phyloP scores from a whole-genome alignment of 371 early-diverging fungal species.

The Mucor plumbeus region DNA sequence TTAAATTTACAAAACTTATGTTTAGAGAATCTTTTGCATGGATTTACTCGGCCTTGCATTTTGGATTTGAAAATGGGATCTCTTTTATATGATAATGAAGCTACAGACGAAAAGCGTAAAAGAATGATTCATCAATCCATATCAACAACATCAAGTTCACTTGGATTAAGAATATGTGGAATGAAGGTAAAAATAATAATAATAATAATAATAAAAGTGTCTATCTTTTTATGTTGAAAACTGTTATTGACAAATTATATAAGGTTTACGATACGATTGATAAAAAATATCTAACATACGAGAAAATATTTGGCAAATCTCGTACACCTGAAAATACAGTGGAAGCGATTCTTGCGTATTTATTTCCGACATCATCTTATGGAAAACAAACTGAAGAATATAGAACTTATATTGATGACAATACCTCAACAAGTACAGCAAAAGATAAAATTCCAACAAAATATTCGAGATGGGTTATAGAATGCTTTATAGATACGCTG shows the following conservation, averaged over 20 bases:
- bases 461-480: conserved; percentile 62
- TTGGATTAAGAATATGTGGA: conserved; percentile 72
- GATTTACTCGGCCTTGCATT: conserved; percentile 73
- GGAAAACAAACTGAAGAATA: conserved; percentile 30
- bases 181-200: conserved; percentile 52
- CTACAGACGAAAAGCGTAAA: conserved; percentile 64
- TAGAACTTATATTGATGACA: conserved; percentile 13
- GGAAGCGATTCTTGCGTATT: conserved; percentile 53
- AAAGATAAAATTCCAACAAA: conserved; percentile 24
- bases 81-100: conserved; percentile 65
- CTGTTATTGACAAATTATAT: background rate
- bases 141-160: conserved; percentile 58
- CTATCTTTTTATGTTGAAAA: background rate
- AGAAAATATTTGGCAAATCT: conserved; percentile 49
- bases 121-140: conserved; percentile 62
- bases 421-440: background rate
- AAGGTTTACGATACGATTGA: conserved; percentile 52
- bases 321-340: conserved; percentile 47
- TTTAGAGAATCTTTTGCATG: conserved; percentile 74
- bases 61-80: conserved; percentile 84
- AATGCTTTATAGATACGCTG: conserved; percentile 65
- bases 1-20: conserved; percentile 59
- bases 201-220: too few species aligned
- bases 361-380: conserved; percentile 47
- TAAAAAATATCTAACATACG: conserved; percentile 45